These are phyloP conservation scores for Plectosphaerella plurivora DNA, from an alignment of 2,329 filamentous ascomycete species.

Conservation along the genomic window DNA sequence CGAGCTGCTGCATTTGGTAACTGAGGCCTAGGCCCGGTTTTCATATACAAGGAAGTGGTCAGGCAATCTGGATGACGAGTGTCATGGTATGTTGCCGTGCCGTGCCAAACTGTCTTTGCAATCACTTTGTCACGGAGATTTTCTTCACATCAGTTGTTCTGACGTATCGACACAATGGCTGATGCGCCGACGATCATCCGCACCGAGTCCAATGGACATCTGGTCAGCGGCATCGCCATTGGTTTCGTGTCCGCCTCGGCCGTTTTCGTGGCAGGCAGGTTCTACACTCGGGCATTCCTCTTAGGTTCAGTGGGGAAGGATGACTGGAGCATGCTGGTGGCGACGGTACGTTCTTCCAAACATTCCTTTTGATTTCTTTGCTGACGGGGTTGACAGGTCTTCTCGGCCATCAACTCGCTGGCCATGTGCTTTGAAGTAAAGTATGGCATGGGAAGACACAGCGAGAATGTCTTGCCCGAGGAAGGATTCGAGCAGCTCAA, in stretches of 20 bases:
- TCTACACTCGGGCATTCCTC: constrained; percentile 17
- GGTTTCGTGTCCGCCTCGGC: constrained; percentile 13
- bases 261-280: constrained; percentile 10
- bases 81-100: too few species aligned
- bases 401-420: constrained; percentile 11
- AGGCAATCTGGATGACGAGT: too few species aligned
- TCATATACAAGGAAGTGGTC: too few species aligned
- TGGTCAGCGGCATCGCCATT: constrained; percentile 15
- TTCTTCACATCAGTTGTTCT: too few species aligned
- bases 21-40: too few species aligned
- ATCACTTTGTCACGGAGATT: too few species aligned
- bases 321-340: constrained; percentile 20
- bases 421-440: constrained; percentile 15
- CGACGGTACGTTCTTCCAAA: constrained; percentile 11
- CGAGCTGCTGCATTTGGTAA: too few species aligned
- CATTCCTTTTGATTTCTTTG: background rate
- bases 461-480: constrained; percentile 10
- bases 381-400: constrained; percentile 9
- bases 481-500: constrained; percentile 16
- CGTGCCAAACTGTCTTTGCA: too few species aligned
- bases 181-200: constrained; percentile 3
- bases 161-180: background rate
- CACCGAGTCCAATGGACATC: constrained; percentile 13
- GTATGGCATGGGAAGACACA: constrained; percentile 20
- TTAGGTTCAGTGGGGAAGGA: constrained; percentile 18